A percentile compares a stretch with the other conserved stretches of the same genome.
phyloP scores from a whole-genome alignment of 805 yeast genomes.

The Hanseniaspora valbyensis region DNA sequence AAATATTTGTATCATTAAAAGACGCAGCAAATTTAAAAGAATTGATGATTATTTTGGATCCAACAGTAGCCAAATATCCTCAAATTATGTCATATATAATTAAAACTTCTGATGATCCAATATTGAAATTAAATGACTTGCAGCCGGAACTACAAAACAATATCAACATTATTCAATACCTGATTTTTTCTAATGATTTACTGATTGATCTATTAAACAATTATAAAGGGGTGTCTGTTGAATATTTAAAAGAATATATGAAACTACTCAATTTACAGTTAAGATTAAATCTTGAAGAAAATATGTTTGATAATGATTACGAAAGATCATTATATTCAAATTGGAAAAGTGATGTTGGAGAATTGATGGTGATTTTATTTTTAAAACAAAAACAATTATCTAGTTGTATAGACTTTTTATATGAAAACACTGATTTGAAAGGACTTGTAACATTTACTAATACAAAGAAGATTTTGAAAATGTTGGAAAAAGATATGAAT shows the following conservation, averaged over 20 bases:
- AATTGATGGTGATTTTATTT: background rate
- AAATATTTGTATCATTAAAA: background rate
- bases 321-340: background rate
- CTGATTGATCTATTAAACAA: background rate
- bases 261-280: background rate
- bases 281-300: background rate
- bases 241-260: background rate
- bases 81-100: background rate
- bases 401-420: background rate
- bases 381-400: background rate
- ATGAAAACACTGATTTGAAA: background rate
- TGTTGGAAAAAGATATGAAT: background rate
- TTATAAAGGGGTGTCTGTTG: background rate
- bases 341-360: background rate
- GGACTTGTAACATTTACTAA: background rate
- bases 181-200: background rate
- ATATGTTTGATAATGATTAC: background rate
- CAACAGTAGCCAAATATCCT: background rate
- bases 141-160: background rate
- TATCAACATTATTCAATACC: background rate
- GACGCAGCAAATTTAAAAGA: background rate
- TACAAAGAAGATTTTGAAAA: background rate
- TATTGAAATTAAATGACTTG: background rate
- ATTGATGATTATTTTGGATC: background rate
- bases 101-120: background rate